These are phyloP conservation scores for Xerocomus minutiporus DNA, from an alignment of 1,284 basidiomycete genomes.

Conservation along the genomic window DNA sequence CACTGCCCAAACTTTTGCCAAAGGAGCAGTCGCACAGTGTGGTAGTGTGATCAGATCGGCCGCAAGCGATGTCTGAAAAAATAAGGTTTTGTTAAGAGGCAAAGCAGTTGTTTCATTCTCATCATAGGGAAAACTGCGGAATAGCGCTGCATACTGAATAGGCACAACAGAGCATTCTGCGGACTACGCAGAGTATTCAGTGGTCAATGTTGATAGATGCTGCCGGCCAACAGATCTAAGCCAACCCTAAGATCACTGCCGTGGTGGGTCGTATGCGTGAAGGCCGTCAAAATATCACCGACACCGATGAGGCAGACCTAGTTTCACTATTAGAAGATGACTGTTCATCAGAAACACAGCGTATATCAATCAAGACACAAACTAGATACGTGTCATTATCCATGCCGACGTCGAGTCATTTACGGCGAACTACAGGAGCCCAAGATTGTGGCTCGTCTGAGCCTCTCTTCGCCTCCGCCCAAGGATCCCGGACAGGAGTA, in stretches of 20 bases:
- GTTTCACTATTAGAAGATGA: neutral
- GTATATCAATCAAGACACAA: neutral
- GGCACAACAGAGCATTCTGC: neutral
- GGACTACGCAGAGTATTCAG: neutral
- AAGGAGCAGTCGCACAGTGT: neutral
- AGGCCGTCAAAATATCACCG: neutral
- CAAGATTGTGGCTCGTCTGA: conserved; percentile 26
- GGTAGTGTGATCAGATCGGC: neutral
- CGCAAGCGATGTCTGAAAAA: neutral
- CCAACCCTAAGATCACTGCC: neutral
- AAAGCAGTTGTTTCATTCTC: neutral
- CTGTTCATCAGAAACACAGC: conserved; percentile 6
- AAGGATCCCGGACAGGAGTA: conserved; percentile 18
- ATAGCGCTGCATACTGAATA: too few species aligned
- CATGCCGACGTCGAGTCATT: conserved; percentile 9
- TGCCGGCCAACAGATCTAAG: neutral
- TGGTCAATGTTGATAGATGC: neutral
- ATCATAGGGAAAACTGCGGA: neutral
- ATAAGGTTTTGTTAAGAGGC: neutral
- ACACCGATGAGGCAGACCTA: neutral
- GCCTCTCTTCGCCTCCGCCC: conserved; percentile 21
- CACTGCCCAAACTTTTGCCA: neutral
- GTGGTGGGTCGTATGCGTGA: neutral
- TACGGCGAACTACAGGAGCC: conserved; percentile 25
- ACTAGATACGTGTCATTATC: neutral